Evolutionary conservation across 768 basidiomycete genomes (phyloP), one percentile per base, ranked within the genome.

Genomic region (Kwoniella mangroviensis): DNA sequence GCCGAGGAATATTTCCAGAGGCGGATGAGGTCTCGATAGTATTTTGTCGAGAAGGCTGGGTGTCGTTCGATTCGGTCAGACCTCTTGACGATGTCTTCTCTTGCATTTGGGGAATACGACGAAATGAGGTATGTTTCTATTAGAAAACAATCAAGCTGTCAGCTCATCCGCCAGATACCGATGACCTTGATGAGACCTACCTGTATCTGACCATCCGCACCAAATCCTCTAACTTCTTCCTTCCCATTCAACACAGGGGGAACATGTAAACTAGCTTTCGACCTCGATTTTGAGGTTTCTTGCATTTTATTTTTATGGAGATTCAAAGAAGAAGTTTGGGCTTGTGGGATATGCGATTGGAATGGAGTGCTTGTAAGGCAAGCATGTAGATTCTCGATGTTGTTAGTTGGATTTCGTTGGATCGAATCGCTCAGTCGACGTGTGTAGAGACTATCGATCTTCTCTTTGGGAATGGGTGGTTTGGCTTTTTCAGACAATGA

Each of bases 341-440:
- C 12, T 34, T 13, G 26, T 24, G 64, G 26, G 34, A 55, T 56
- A 24, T 17, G 49, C n/a, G 45, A 52, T 17, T 42, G 34, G 1
- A 34, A 34, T 7, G 6, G 34, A 34, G 34, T 4, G 6, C 34
- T 11, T 24, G 51, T 45, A 34, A 40, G 65, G 12, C 22, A 40
- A 56, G 13, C 10, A 49, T 45, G 28, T 13, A 43, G 56, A 26
- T 63, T 13, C 2, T 51, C 7, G 7, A 63, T 1, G 28, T 55
- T 65, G 6, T 41, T 12, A 28, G 40, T 40, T 9, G 53, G 24
- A 6, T 52, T 56, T 40, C 56, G 34, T 43, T 55, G 34, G 2
- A 40, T 19, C 17, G 65, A 66, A 51, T 66, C 65, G 41, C 53
- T 56, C 41, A 66, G 41, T 26, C 65, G 54, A 21, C 65, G 54